Evolutionary conservation across 208 protist genomes (phyloP).

Genomic region (Phytomonas sp.): DNA sequence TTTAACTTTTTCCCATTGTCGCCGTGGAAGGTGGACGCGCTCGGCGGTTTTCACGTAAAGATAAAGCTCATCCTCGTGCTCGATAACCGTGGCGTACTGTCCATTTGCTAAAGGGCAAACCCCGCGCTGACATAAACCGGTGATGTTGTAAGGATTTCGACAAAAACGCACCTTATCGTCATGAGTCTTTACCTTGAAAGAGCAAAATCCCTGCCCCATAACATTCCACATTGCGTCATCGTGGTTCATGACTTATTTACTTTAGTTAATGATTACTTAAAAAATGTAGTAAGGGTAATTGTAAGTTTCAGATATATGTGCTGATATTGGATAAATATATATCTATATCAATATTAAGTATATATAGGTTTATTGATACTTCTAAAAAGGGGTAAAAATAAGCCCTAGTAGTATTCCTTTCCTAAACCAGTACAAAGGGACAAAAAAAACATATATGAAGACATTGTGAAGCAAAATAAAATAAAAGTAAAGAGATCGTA

Average conservation of each 20-base stretch:
- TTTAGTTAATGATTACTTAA: not conserved
- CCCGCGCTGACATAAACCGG: conserved; percentile 94
- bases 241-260: conserved; percentile 72
- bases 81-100: conserved; percentile 97
- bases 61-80: conserved; percentile 95
- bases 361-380: not conserved
- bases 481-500: not conserved
- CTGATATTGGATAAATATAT: not conserved
- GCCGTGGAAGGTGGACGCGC: conserved; percentile 95
- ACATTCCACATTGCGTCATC: conserved; percentile 91
- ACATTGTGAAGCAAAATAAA: conserved; percentile 12
- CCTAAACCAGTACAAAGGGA: not conserved
- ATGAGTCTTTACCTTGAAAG: conserved; percentile 88
- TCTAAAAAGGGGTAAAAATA: not conserved
- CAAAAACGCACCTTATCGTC: conserved; percentile 96
- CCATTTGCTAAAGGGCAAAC: conserved; percentile 98
- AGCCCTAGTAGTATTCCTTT: conserved; percentile 1
- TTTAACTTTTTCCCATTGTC: conserved; percentile 98
- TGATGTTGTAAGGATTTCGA: conserved; percentile 98
- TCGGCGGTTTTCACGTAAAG: conserved; percentile 99
- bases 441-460: conserved; percentile 12
- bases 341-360: no score
- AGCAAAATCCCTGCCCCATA: conserved; percentile 90
- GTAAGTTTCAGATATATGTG: not conserved
- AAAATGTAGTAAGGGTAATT: conserved; percentile 4